A percentile compares a stretch with the other conserved stretches of the same genome.
Conservation (phyloP, 108 stramenopile genomes). For the Cyclotella atomus region DNA sequence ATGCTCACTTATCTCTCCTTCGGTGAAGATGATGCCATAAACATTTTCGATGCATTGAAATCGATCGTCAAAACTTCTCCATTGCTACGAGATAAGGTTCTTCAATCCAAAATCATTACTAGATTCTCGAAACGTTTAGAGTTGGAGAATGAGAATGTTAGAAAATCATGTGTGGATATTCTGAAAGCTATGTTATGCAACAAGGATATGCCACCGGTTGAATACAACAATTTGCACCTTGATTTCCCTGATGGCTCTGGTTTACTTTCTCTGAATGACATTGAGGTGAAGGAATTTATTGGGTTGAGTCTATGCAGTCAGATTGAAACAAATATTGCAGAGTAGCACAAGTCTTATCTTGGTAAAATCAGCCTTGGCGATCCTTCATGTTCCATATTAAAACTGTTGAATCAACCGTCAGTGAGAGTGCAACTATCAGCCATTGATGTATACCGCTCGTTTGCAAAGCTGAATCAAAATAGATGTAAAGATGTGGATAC, state of each 20-base stretch:
- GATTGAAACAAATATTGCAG: no score
- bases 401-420: no score
- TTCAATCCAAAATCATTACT: neutral
- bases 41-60: neutral
- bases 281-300: no score
- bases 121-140: neutral
- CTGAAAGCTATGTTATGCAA: neutral
- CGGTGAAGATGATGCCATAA: neutral
- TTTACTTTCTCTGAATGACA: neutral
- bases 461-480: no score
- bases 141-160: neutral
- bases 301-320: no score
- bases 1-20: neutral
- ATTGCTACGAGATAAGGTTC: neutral
- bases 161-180: neutral
- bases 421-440: no score
- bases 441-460: no score
- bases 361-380: no score
- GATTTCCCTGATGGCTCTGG: neutral
- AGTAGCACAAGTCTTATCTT: no score
- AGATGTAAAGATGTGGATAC: no score
- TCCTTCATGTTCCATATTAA: no score
- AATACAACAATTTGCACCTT: neutral
- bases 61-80: neutral
- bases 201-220: neutral